Conservation (phyloP, 768 basidiomycete species). For the Phanerodontia chrysosporium region DNA sequence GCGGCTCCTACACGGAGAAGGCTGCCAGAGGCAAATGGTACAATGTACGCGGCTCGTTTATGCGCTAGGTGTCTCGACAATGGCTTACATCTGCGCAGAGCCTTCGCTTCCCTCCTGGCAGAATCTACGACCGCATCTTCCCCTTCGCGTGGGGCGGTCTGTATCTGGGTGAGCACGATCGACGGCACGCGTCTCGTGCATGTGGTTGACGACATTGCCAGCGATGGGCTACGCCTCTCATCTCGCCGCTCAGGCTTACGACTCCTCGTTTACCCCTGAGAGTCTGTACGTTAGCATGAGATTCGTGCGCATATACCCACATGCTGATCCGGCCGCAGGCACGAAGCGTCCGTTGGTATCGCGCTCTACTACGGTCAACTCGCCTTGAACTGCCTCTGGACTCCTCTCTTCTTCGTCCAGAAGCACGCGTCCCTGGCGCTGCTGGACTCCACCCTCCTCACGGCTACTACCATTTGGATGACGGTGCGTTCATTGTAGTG, state of each 20-base stretch:
- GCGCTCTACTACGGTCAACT: conserved; percentile 60
- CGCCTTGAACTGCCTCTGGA: conserved; percentile 56
- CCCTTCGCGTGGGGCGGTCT: conserved; percentile 55
- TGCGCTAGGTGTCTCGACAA: too few relatives aligned
- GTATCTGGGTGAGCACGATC: conserved; percentile 30
- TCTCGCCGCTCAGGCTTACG: conserved; percentile 51
- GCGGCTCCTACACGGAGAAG: conserved; percentile 44
- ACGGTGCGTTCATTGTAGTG: conserved; percentile 36
- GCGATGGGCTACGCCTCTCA: conserved; percentile 70
- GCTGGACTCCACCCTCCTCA: conserved; percentile 48
- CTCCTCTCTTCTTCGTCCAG: conserved; percentile 58
- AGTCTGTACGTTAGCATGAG: conserved; percentile 36
- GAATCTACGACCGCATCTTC: conserved; percentile 49
- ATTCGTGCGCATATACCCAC: background rate
- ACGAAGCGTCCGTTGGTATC: conserved; percentile 42
- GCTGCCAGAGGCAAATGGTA: conserved; percentile 54
- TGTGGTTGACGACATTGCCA: conserved; percentile 11
- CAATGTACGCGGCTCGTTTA: conserved; percentile 34
- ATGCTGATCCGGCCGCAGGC: conserved; percentile 22
- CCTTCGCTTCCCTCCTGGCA: conserved; percentile 46
- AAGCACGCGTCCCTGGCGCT: conserved; percentile 53
- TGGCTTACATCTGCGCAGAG: conserved; percentile 30
- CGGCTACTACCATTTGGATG: conserved; percentile 53
- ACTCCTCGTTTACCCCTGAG: conserved; percentile 34
- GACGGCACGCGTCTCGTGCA: background rate